A percentile compares a stretch with the other conserved stretches of the same genome.
These are phyloP conservation scores for Colletotrichum cereale DNA, from an alignment of 2,329 filamentous ascomycete species.

Conservation along the genomic window DNA sequence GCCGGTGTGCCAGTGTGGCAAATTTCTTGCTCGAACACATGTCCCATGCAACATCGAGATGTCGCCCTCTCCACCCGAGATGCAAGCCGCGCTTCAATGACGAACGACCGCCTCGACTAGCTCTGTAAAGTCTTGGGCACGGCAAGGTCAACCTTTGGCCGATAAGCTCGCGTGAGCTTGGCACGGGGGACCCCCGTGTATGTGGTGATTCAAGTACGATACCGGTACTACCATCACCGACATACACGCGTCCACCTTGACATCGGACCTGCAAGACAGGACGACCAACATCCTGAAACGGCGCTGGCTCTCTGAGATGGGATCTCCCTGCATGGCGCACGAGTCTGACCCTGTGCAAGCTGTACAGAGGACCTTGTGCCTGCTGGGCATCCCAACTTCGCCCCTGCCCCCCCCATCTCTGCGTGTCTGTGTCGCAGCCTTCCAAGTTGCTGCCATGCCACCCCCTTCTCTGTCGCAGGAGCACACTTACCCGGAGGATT, in stretches of 20 bases:
- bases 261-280: slow-evolving; percentile 18
- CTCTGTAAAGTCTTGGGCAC: not conserved
- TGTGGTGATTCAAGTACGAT: not conserved
- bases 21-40: not conserved
- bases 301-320: slow-evolving; percentile 29
- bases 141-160: not conserved
- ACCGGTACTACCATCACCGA: not conserved
- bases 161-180: slow-evolving; percentile 31
- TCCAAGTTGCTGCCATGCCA: not conserved
- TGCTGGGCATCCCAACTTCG: slow-evolving; percentile 15
- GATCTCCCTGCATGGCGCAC: slow-evolving; percentile 37
- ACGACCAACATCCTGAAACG: slow-evolving; percentile 37
- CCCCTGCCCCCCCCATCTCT: not conserved
- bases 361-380: not conserved
- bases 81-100: not conserved
- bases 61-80: not conserved
- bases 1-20: not conserved
- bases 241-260: not conserved
- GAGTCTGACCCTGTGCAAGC: slow-evolving; percentile 19
- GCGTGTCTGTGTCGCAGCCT: not conserved
- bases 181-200: slow-evolving; percentile 18
- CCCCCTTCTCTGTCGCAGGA: slow-evolving; percentile 5
- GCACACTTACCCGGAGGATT: not conserved
- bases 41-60: slow-evolving; percentile 9
- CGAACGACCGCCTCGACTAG: not conserved